Evolutionary conservation across 1,284 basidiomycete genomes (phyloP), one percentile per base, ranked within the genome.

Genomic region (Rhizoctonia solani): DNA sequence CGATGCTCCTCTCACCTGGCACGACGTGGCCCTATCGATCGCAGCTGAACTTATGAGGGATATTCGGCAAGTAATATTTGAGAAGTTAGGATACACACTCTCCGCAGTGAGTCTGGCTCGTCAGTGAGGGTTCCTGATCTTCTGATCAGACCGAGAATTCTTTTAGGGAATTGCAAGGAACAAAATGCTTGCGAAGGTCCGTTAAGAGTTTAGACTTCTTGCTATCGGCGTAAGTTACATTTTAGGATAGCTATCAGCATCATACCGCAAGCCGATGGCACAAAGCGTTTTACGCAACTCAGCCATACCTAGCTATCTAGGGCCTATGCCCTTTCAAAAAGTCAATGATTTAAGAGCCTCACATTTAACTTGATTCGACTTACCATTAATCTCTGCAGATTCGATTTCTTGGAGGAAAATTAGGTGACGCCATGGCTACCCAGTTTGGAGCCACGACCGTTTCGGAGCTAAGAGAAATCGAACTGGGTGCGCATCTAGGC

Each of bases 331-430:
- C 21, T 96, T 98, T 73, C 93, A 94, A 73, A 96, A 94, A 82
- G 92, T 91, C 70, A 58, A 73, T 66, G 37, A 6, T 3, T n/a
- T 30, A 55, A n/a, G 19, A 34, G 32, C 32, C 32, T 34, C 25
- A 30, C 34, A 16, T 34, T 39, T 25, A 6, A 21, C 25, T 14
- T 13, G n/a, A 27, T 32, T 52, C 16, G 19, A 34, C 65, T 61
- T 19, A 5, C 11, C 37, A 21, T 32, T 8, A 8, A 13, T 34
- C 9, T 58, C 19, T 27, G n/a, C 69, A 96, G 92, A 98, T 99
- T 74, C 87, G 97, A 4, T 93, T 93, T 72, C 80, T 99, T 0
- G 96, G 96, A 0, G 96, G 97, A 4, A 99, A 99, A 77, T 85
- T 99, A 0, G 96, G 97, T 1, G 84, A 87, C 54, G 89, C 93